Evolutionary conservation across 176 grass and related monocot species (phyloP).

Genomic region (Dactylis glomerata): DNA sequence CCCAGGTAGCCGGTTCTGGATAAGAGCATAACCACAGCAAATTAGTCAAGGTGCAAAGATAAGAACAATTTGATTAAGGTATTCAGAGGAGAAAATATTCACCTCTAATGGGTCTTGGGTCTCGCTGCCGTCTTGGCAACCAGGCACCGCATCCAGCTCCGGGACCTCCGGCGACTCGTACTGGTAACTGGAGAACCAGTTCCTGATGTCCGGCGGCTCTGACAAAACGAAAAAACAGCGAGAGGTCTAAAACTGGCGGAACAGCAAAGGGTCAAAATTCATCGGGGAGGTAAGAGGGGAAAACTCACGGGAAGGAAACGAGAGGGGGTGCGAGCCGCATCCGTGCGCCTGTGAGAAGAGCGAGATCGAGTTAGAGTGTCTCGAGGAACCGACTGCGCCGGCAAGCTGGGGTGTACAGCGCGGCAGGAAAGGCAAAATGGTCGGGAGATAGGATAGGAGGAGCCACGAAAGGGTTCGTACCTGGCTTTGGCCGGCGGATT

Average conservation of each 20-base stretch:
- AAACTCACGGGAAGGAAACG: conserved; percentile 63
- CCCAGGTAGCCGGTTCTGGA: neutral
- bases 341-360: conserved; percentile 29
- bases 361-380: neutral
- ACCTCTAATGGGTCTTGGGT: conserved; percentile 62
- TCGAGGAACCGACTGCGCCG: neutral
- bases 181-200: conserved; percentile 90
- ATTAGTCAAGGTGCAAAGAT: neutral
- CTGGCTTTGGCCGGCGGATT: neutral
- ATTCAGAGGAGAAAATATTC: neutral
- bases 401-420: neutral
- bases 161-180: conserved; percentile 48
- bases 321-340: conserved; percentile 30
- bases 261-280: neutral
- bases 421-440: neutral
- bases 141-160: neutral
- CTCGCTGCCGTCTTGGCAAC: neutral
- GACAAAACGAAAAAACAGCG: conserved; percentile 17
- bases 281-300: neutral
- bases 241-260: neutral
- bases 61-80: neutral
- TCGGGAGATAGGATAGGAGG: neutral
- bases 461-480: neutral
- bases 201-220: conserved; percentile 84
- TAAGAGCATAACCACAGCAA: conserved; percentile 11